phyloP scores from a whole-genome alignment of 768 basidiomycete genomes.

The Boletellus emodensis region DNA sequence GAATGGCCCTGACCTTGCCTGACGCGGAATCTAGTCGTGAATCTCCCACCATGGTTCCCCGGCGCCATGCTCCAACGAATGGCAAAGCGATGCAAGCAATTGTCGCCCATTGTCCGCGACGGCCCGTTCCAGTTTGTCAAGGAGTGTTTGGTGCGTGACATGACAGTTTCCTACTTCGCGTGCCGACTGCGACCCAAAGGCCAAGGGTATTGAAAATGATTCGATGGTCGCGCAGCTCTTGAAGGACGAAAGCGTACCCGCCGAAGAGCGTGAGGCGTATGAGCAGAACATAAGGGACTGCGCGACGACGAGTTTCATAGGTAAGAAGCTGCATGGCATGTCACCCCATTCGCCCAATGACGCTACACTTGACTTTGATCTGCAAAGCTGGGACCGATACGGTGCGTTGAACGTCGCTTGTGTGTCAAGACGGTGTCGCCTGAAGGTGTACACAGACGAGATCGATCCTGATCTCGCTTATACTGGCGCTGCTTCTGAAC shows the following conservation, averaged over 20 bases:
- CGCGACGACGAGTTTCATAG: conserved; percentile 19
- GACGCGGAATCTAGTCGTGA: conserved; percentile 9
- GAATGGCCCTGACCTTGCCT: neutral
- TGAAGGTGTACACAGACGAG: conserved; percentile 12
- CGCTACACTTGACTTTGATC: neutral
- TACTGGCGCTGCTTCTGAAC: conserved; percentile 18
- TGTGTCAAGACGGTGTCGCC: neutral
- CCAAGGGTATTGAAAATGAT: conserved; percentile 15
- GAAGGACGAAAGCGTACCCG: neutral
- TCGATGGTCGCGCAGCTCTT: conserved; percentile 23
- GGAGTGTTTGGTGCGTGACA: conserved; percentile 13
- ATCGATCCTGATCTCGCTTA: conserved; percentile 10
- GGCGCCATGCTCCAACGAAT: conserved; percentile 10
- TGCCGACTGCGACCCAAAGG: conserved; percentile 7
- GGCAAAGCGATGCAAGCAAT: conserved; percentile 7
- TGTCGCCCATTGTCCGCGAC: conserved; percentile 12
- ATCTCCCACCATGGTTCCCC: conserved; percentile 19
- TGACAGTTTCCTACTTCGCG: neutral
- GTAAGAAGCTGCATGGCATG: conserved; percentile 3
- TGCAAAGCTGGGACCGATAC: conserved; percentile 14
- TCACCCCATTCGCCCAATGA: neutral
- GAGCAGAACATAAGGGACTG: conserved; percentile 20
- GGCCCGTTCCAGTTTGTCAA: conserved; percentile 24
- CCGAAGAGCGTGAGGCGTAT: conserved; percentile 2
- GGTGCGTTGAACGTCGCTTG: conserved; percentile 2